Base-by-base conservation (phyloP, 2,329 filamentous ascomycete genomes). In the Tothia fuscella region DNA sequence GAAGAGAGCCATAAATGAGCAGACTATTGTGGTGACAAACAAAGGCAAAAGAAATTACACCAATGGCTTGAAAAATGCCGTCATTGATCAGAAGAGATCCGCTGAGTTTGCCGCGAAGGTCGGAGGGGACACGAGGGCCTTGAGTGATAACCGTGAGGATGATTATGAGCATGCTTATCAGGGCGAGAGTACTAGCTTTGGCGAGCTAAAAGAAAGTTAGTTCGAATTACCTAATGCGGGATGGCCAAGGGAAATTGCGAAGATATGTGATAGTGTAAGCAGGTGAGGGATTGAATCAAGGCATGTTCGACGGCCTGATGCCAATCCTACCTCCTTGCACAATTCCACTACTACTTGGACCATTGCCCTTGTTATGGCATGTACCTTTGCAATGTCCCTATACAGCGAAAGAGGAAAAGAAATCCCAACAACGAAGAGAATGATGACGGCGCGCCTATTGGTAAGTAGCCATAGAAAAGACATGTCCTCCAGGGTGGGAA, bases 381-480 rank as follows among this genome's bases (percentile, higher is more conserved):
- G 55, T 62, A 88, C 84, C 80, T 96, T 96, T 44, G 91, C 82
- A 64, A 98, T 98, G 61, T 98, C 91, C 52, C 91, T 74, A 65
- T 98, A 98, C 42, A 98, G 66, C 40, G 87, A 93, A 56, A 98
- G 65, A 4, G 91, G 91, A 57, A 83, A 96, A 43, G 88, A 95
- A 48, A 96, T 71, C 26, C 81, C 80, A 55, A 95, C 58, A 38
- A 87, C 77, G 56, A 93, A 89, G 42, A 96, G 64, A n/a, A 87
- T 74, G 62, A 96, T 98, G 40, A 89, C 79, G 3, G 80, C 83
- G 53, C 79, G 72, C 53, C 91, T 74, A 57, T 94, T 78, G 6
- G 83, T 82, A 51, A 98, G 65, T 43, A 94, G 70, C 60, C 86
- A 84, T 14, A 96, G 61, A 17, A 95, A 82, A 0, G 85, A 78